Evolutionary conservation across 805 yeast species (phyloP).

Genomic region (Wickerhamomyces subpelliculosus): DNA sequence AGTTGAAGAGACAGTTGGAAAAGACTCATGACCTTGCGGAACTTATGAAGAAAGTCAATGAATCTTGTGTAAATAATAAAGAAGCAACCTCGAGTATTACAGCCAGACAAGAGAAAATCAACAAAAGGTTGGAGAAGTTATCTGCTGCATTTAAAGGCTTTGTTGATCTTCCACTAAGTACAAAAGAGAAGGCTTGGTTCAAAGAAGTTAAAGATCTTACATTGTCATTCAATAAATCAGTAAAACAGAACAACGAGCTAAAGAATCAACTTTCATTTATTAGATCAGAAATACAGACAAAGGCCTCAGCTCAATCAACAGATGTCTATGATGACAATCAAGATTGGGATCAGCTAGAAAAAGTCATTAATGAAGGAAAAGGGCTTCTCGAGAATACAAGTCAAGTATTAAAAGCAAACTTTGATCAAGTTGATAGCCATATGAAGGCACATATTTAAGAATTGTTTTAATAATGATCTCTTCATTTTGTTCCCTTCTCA

Average conservation of each 20-base stretch:
- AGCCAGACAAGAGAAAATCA: constrained; percentile 27
- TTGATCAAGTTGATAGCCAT: constrained; percentile 20
- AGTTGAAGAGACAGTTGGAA: constrained; percentile 34
- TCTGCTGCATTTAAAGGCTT: constrained; percentile 18
- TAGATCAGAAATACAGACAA: constrained; percentile 17
- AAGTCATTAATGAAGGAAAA: constrained; percentile 27
- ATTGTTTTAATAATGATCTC: too few relatives aligned
- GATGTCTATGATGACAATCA: constrained; percentile 5
- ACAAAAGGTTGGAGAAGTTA: constrained; percentile 25
- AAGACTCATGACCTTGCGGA: constrained; percentile 17
- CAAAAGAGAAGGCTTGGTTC: constrained; percentile 39
- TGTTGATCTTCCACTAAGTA: constrained; percentile 27
- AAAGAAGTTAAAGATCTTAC: constrained; percentile 31
- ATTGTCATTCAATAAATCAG: constrained; percentile 24
- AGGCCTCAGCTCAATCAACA: constrained; percentile 1
- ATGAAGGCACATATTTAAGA: too few relatives aligned
- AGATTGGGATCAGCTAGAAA: constrained; percentile 27
- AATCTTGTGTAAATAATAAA: constrained; percentile 8
- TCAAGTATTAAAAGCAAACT: constrained; percentile 9
- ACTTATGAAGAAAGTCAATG: constrained; percentile 11
- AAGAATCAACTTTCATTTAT: constrained; percentile 24
- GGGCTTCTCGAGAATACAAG: constrained; percentile 17
- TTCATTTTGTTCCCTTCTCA: too few relatives aligned
- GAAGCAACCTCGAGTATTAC: constrained; percentile 12
- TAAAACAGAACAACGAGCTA: constrained; percentile 19